These are phyloP conservation scores for Mucor plumbeus DNA, from an alignment of 371 early-diverging fungal species.

Conservation along the genomic window DNA sequence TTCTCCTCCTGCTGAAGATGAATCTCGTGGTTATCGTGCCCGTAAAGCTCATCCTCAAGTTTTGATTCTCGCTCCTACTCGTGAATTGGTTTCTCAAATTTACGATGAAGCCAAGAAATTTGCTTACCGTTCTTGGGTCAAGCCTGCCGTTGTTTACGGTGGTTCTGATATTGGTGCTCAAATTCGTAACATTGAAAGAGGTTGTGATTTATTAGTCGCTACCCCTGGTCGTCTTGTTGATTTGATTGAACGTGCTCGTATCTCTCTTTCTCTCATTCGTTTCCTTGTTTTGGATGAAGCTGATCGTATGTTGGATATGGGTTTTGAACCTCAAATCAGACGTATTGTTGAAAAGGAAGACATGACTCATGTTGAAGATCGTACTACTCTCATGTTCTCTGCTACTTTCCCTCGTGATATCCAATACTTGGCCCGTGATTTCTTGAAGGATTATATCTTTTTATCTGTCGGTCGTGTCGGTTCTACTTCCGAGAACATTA, in stretches of 20 bases:
- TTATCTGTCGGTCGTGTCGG: conserved; percentile 96
- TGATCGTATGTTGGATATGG: conserved; percentile 99
- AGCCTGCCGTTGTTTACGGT: conserved; percentile 94
- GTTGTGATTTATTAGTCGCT: conserved; percentile 98
- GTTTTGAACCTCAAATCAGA: conserved; percentile 99
- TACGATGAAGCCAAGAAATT: conserved; percentile 76
- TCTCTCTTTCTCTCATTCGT: conserved; percentile 77
- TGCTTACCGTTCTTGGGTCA: conserved; percentile 90
- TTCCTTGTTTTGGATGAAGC: conserved; percentile 99
- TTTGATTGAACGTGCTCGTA: conserved; percentile 88
- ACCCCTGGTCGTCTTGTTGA: conserved; percentile 99
- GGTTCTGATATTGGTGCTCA: conserved; percentile 96
- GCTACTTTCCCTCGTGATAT: conserved; percentile 98
- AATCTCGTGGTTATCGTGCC: background rate
- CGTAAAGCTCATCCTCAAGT: conserved; percentile 46
- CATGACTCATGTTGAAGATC: conserved; percentile 80
- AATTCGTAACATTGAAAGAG: conserved; percentile 86
- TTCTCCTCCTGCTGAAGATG: conserved; percentile 39
- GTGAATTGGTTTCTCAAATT: conserved; percentile 51
- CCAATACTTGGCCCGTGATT: conserved; percentile 93
- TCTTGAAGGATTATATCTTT: conserved; percentile 92
- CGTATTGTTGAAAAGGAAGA: conserved; percentile 95
- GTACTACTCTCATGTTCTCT: conserved; percentile 97
- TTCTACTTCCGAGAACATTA: conserved; percentile 96
- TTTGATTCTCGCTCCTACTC: conserved; percentile 52